Base-by-base conservation (phyloP, 2,329 filamentous ascomycete species). In the Cercospora sp. region DNA sequence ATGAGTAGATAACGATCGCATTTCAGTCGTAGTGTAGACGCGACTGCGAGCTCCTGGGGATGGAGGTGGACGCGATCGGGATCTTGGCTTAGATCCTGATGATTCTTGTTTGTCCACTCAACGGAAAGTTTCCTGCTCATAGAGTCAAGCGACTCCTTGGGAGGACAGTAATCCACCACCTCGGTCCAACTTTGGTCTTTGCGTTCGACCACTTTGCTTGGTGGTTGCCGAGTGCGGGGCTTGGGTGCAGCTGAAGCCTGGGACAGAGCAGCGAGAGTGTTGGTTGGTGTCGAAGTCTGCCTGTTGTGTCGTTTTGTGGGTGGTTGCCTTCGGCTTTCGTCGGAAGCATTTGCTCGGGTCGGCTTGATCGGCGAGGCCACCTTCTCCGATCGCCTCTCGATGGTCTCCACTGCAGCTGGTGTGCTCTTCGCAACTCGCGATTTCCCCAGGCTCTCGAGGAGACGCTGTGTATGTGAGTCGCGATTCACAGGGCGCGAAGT, bases 1-100 rank as follows among this genome's bases (percentile, higher is more conserved):
- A 91, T 95, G 68, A 91, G 94, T 26, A 98, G 85, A 77, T 97
- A 98, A 12, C 91, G 94, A 18, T 92, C 91, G 78, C 91, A 94
- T 72, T 92, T 91, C 36, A 98, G 87, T 65, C 93, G 89, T 31
- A 97, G 86, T 60, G 89, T 91, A 57, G 91, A 88, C 10, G 93
- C 93, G 31, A 97, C 85, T 18, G 84, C 82, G 31, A 94, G 76
- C 81, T 98, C 94, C 69, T 93, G 90, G 5, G 89, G 86, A 77
- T 95, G 92, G 51, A 97, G 87, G 45, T 92, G 83, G 66, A 88
- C 78, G 26, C 86, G 84, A 74, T 94, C 84, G 6, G 90, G 87
- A 75, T 96, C 92, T 67, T 85, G 84, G 79, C 85, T 87, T 57
- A 97, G 87, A 76, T 96, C 91, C 71, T 95, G 87, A 45, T 90